phyloP scores from a whole-genome alignment of 495 filamentous ascomycete genomes.

The Hypoxylon crocopeplum region DNA sequence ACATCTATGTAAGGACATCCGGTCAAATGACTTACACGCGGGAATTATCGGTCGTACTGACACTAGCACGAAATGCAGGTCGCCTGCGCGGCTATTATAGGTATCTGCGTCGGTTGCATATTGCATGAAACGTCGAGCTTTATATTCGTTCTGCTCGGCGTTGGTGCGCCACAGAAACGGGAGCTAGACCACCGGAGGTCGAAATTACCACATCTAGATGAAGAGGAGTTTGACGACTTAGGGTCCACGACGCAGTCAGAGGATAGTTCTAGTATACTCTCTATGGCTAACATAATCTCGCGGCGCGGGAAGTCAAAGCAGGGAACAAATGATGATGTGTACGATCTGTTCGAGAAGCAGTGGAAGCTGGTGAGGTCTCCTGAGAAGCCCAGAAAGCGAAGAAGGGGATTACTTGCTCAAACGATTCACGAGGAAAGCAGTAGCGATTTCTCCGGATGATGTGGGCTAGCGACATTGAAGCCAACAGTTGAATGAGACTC shows the following conservation, averaged over 20 bases:
- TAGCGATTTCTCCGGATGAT: constrained; percentile 34
- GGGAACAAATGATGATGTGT: constrained; percentile 12
- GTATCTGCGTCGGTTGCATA: constrained; percentile 56
- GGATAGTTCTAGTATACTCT: constrained; percentile 25
- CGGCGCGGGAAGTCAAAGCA: constrained; percentile 8
- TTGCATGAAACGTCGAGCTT: constrained; percentile 54
- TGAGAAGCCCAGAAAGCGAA: constrained; percentile 40
- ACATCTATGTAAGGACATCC: constrained; percentile 57
- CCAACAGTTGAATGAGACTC: not conserved
- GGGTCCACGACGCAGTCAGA: constrained; percentile 13
- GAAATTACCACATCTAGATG: constrained; percentile 28
- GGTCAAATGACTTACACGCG: not conserved
- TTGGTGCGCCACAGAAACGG: constrained; percentile 36
- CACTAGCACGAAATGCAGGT: constrained; percentile 47
- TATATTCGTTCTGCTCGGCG: constrained; percentile 49
- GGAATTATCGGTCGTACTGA: constrained; percentile 1
- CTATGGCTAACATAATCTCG: not conserved
- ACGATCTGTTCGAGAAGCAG: constrained; percentile 31
- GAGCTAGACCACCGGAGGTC: constrained; percentile 4
- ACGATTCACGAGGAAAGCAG: constrained; percentile 75
- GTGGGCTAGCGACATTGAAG: not conserved
- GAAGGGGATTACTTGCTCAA: constrained; percentile 55
- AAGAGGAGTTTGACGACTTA: constrained; percentile 35
- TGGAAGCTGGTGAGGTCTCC: constrained; percentile 36
- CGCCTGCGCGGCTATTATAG: constrained; percentile 64